Evolutionary conservation across 345 rosid species (phyloP), one percentile per base, ranked within the genome.

Genomic region (Gossypium ekmanianum): DNA sequence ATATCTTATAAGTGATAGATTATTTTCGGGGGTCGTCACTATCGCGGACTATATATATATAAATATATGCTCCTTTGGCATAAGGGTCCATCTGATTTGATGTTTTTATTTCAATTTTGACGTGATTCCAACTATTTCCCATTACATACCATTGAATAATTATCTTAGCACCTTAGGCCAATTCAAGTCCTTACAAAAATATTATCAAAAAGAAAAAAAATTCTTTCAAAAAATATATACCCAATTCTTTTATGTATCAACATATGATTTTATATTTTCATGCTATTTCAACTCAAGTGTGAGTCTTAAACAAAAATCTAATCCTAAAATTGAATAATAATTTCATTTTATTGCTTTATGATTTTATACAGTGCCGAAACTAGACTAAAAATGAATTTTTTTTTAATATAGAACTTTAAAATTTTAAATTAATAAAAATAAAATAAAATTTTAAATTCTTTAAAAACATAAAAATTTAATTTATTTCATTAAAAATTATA

Each of bases 131-230:
- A 27, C 39, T 10, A 39, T 13, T 39, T 9, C 45, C 27, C 17
- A 7, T 11, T 41, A 2, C 13, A 44, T 41, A 41, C 69, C 54
- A 12, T 22, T 26, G 65, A 68, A 24, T 51, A 9, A 0, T 2
- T 2, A 16, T 27, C 62, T 29, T 17, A 48, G 18, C 26, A 47
- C 34, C 22, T 8, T 7, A 9, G 48, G 65, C 66, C 81, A 29
- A 69, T 68, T 74, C 59, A 26, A 74, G 73, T 74, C 71, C 75
- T n/a, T 27, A 69, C 78, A 59, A 68, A 52, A 48, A 55, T 73
- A 50, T 54, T 29, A 29, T 29, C 39, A 29, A 29, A 29, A 29
- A 4, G 6, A 29, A 29, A 3, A 29, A 29, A 29, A 34, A 5
- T 34, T 34, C 6, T 34, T 5, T 34, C 41, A 34, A 34, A 34